These are phyloP conservation scores for Pichia pseudocactophila DNA, from an alignment of 805 yeast genomes.

Conservation along the genomic window DNA sequence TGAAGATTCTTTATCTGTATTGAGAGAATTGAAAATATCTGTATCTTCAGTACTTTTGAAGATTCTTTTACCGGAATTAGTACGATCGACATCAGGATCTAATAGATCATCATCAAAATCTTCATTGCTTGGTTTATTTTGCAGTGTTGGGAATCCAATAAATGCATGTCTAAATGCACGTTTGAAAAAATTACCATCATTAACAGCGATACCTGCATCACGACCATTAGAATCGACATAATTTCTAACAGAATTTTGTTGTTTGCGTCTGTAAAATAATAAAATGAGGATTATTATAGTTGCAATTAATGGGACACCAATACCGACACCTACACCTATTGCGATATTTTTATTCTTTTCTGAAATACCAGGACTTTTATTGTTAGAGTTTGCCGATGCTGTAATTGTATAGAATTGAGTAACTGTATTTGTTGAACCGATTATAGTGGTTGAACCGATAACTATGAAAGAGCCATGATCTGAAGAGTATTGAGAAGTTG, in stretches of 20 bases:
- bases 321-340: slow-evolving; percentile 63
- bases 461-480: slow-evolving; percentile 13
- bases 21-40: not conserved
- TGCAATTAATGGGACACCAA: slow-evolving; percentile 54
- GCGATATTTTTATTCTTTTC: slow-evolving; percentile 40
- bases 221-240: slow-evolving; percentile 29
- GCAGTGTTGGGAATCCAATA: slow-evolving; percentile 20
- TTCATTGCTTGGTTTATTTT: slow-evolving; percentile 13
- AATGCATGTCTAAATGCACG: slow-evolving; percentile 10
- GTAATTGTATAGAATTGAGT: slow-evolving; percentile 13
- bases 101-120: slow-evolving; percentile 21
- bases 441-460: slow-evolving; percentile 17
- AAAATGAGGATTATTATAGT: slow-evolving; percentile 15
- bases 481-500: slow-evolving; percentile 11
- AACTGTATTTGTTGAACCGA: slow-evolving; percentile 15
- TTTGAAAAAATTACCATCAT: slow-evolving; percentile 18
- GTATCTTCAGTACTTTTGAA: slow-evolving; percentile 8
- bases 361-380: slow-evolving; percentile 35
- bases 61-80: slow-evolving; percentile 10
- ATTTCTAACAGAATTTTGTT: slow-evolving; percentile 15
- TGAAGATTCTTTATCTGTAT: slow-evolving; percentile 5
- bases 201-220: slow-evolving; percentile 24
- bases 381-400: slow-evolving; percentile 19
- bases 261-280: slow-evolving; percentile 14
- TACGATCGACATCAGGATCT: slow-evolving; percentile 6